These are phyloP conservation scores for Amanita inopinata DNA, from an alignment of 768 basidiomycete species.

Conservation along the genomic window DNA sequence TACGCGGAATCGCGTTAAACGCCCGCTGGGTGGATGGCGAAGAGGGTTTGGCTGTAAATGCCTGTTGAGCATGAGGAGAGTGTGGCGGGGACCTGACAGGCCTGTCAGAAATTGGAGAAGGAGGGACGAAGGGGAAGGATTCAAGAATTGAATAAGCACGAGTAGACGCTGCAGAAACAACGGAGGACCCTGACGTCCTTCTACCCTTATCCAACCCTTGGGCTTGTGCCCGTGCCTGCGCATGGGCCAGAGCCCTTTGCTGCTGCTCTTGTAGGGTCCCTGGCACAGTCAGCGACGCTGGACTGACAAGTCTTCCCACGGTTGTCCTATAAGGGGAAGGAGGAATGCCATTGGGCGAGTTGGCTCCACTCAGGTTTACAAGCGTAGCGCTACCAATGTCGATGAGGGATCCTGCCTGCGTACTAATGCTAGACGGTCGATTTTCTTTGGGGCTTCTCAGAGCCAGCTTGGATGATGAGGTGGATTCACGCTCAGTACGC, in stretches of 20 bases:
- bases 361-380: conserved; percentile 41
- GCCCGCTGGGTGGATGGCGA: conserved; percentile 52
- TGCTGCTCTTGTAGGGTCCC: conserved; percentile 56
- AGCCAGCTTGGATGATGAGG: conserved; percentile 27
- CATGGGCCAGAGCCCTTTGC: conserved; percentile 47
- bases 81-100: conserved; percentile 67
- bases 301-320: conserved; percentile 50
- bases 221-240: conserved; percentile 49
- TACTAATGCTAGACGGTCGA: conserved; percentile 53
- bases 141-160: conserved; percentile 79
- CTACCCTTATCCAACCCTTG: conserved; percentile 39
- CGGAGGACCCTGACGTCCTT: conserved; percentile 56
- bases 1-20: conserved; percentile 28
- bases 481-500: conserved; percentile 15
- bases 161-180: conserved; percentile 57
- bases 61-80: conserved; percentile 59
- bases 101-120: conserved; percentile 79
- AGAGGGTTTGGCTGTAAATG: conserved; percentile 38
- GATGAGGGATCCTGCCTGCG: conserved; percentile 48
- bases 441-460: conserved; percentile 33
- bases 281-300: conserved; percentile 24
- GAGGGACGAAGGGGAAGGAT: conserved; percentile 83
- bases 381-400: conserved; percentile 60
- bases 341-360: conserved; percentile 25
- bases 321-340: conserved; percentile 49